These are phyloP conservation scores for Aaosphaeria arxii DNA, from an alignment of 2,329 filamentous ascomycete species.

Conservation along the genomic window DNA sequence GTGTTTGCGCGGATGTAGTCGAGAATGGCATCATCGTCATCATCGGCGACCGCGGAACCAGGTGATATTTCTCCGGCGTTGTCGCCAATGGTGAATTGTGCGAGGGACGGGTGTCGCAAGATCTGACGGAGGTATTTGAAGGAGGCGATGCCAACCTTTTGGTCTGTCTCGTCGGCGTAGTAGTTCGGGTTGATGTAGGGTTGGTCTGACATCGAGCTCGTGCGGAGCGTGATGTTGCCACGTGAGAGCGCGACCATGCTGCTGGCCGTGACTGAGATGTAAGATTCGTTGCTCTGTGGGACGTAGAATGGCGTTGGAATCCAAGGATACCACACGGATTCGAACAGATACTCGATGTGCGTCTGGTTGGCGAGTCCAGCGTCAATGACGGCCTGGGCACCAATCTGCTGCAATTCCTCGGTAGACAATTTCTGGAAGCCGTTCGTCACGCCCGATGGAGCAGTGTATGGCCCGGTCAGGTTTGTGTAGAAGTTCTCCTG, in stretches of 20 bases:
- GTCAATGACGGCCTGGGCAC: conserved; percentile 14
- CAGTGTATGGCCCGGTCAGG: conserved; percentile 26
- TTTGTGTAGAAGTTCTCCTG: conserved; percentile 24
- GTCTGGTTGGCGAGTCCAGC: conserved; percentile 16
- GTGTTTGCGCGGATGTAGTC: conserved; percentile 12
- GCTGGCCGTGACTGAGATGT: conserved; percentile 30
- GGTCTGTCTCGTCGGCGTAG: conserved; percentile 49
- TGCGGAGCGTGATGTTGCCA: conserved; percentile 51
- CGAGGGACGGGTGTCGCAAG: conserved; percentile 12
- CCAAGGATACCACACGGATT: conserved; percentile 18
- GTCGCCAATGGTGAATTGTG: conserved; percentile 10
- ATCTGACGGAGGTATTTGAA: conserved; percentile 21
- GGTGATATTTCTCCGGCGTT: conserved; percentile 17
- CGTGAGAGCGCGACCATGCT: conserved; percentile 27
- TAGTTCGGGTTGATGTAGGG: conserved; percentile 51
- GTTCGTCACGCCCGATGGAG: conserved; percentile 30
- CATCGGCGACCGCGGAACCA: conserved; percentile 11
- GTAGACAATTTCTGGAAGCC: conserved; percentile 26
- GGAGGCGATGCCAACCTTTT: conserved; percentile 14
- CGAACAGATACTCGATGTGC: conserved; percentile 22
- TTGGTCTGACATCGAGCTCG: conserved; percentile 47
- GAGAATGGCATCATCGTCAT: conserved; percentile 19
- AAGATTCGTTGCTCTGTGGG: conserved; percentile 23
- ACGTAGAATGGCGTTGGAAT: conserved; percentile 15
- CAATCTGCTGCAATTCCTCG: conserved; percentile 13